These are phyloP conservation scores for Gossypium schwendimanii DNA, from an alignment of 441 rosid genomes.

Conservation along the genomic window DNA sequence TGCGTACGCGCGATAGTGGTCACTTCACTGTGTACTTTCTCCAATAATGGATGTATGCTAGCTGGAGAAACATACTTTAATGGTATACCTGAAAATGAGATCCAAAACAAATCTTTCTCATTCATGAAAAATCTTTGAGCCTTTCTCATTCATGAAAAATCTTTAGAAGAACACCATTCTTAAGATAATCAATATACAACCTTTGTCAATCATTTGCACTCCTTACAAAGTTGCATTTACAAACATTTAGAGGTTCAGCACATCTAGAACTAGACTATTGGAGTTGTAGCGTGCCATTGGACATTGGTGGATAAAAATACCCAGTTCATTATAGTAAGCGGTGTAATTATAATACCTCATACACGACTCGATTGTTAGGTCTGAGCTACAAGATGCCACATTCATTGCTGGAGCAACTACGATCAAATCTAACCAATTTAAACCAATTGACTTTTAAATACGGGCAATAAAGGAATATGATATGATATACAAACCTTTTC, in stretches of 20 bases:
- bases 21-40: background rate
- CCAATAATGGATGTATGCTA: background rate
- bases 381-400: no score
- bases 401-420: no score
- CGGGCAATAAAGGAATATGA: no score
- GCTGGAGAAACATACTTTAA: background rate
- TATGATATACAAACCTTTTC: no score
- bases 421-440: no score
- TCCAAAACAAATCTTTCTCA: background rate
- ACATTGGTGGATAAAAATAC: background rate
- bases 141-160: background rate
- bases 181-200: background rate
- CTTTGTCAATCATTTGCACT: background rate
- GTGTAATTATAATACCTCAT: no score
- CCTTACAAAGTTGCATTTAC: background rate
- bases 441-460: no score
- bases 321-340: no score
- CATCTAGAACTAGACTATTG: background rate
- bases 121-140: background rate
- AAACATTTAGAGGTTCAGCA: background rate
- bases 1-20: no score
- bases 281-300: background rate
- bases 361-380: no score
- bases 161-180: background rate
- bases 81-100: background rate